These are phyloP conservation scores for Solanum paucissectum DNA, from an alignment of 257 asterid species.

Conservation along the genomic window DNA sequence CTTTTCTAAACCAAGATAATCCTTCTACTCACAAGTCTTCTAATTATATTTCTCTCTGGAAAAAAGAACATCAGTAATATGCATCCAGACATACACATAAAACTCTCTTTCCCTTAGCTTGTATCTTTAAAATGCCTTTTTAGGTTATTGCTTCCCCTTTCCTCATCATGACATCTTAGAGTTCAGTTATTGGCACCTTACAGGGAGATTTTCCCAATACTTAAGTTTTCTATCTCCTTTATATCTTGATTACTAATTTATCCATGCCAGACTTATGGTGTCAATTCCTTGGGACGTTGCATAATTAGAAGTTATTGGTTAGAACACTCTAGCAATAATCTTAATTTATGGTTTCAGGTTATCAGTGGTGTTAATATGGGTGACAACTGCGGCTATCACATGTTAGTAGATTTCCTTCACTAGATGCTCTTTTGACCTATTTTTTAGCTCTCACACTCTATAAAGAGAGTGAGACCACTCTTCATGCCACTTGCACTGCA, in stretches of 20 bases:
- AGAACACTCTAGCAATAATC: neutral
- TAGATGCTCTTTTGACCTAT: neutral
- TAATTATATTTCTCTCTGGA: neutral
- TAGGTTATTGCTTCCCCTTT: neutral
- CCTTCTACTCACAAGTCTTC: neutral
- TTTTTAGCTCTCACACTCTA: neutral
- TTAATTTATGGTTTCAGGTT: slow-evolving; percentile 43
- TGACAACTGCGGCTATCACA: slow-evolving; percentile 75
- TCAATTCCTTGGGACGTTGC: neutral
- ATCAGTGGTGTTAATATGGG: slow-evolving; percentile 88
- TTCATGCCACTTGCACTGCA: neutral
- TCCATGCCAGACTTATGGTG: neutral
- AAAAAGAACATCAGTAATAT: neutral
- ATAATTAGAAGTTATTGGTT: neutral
- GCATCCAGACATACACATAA: neutral
- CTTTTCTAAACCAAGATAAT: neutral
- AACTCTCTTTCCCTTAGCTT: neutral
- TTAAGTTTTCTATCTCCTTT: neutral
- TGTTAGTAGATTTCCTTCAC: slow-evolving; percentile 34
- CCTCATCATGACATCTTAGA: neutral
- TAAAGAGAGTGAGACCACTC: neutral
- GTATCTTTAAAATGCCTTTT: neutral
- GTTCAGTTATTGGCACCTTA: neutral
- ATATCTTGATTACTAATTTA: neutral
- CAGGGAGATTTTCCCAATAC: neutral